A percentile compares a stretch with the other conserved stretches of the same genome.
These are phyloP conservation scores for Lithocarpus polystachyus DNA, from an alignment of 306 rosid species.

Conservation along the genomic window DNA sequence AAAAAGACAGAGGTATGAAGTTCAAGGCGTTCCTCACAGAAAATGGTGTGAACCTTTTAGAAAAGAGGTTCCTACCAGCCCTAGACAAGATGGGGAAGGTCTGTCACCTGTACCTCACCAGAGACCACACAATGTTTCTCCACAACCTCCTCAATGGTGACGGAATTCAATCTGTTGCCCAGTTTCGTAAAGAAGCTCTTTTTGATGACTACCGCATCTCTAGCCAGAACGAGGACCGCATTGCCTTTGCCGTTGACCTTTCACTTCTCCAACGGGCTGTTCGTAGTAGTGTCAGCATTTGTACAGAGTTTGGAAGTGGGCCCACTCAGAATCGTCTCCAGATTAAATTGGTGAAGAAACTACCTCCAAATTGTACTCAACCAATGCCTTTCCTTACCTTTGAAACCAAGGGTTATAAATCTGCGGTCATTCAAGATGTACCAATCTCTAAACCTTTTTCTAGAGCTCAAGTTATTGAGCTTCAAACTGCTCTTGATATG, in stretches of 20 bases:
- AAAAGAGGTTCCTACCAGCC: constrained; percentile 77
- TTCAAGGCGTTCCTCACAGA: constrained; percentile 83
- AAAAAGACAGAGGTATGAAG: constrained; percentile 49
- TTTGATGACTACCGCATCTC: constrained; percentile 82
- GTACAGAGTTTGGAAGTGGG: constrained; percentile 58
- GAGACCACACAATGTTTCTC: constrained; percentile 74
- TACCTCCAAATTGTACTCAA: constrained; percentile 56
- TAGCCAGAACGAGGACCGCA: constrained; percentile 79
- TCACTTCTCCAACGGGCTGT: constrained; percentile 85
- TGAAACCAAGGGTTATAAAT: constrained; percentile 73
- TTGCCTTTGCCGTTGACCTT: constrained; percentile 79
- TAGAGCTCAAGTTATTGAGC: constrained; percentile 67
- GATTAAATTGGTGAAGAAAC: constrained; percentile 82
- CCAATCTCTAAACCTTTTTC: constrained; percentile 85
- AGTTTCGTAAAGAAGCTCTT: constrained; percentile 69
- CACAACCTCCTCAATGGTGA: constrained; percentile 89
- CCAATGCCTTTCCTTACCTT: constrained; percentile 79
- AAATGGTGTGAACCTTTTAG: constrained; percentile 69
- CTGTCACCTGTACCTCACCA: constrained; percentile 72
- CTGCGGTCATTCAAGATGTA: constrained; percentile 88
- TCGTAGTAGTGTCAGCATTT: constrained; percentile 77
- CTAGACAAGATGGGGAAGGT: constrained; percentile 72
- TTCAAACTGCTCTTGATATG: constrained; percentile 70
- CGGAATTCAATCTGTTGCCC: constrained; percentile 83
- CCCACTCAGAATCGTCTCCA: constrained; percentile 55